Conservation (phyloP, 1,284 basidiomycete species). For the Ustilago crameri region DNA sequence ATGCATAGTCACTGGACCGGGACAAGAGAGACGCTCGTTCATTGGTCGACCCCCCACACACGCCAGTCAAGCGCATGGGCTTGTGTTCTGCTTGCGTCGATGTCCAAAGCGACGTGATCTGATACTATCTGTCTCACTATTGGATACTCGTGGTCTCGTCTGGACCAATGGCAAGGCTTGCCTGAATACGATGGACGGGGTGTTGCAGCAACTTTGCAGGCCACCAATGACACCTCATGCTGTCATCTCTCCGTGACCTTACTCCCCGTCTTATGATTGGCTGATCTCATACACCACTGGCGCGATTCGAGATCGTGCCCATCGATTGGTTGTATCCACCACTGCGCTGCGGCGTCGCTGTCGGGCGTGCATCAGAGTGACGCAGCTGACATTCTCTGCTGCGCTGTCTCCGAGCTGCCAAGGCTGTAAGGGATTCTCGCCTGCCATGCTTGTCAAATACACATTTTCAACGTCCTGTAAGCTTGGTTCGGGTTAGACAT, state of each 20-base stretch:
- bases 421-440: no score
- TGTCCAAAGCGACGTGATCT: not conserved
- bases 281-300: not conserved
- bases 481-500: no score
- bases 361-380: no score
- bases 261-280: not conserved
- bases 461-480: no score
- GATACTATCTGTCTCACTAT: slow-evolving; percentile 1
- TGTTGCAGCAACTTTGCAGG: not conserved
- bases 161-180: slow-evolving; percentile 16
- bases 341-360: no score
- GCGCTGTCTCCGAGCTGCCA: no score
- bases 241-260: not conserved
- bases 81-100: not conserved
- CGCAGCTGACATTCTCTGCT: no score
- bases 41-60: not conserved
- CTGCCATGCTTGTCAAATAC: no score
- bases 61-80: no score
- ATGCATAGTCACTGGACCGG: not conserved
- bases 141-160: not conserved
- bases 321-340: not conserved
- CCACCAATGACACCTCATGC: slow-evolving; percentile 2
- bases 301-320: not conserved
- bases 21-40: not conserved
- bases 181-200: not conserved